Base-by-base conservation (phyloP, 345 rosid species). In the Hirschfeldia incana region DNA sequence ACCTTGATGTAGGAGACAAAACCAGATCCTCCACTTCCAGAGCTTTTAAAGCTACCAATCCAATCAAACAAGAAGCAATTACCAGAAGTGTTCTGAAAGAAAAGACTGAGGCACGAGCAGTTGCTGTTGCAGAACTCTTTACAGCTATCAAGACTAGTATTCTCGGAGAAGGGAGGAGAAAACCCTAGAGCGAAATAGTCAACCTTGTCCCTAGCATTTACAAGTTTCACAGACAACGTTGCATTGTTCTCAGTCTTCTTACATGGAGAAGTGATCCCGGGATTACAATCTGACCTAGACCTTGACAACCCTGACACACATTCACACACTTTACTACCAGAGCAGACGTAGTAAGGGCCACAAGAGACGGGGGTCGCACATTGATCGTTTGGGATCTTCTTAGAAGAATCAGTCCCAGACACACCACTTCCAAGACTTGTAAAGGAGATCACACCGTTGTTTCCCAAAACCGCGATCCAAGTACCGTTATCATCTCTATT, bases 321-420 rank as follows among this genome's bases (percentile, higher is more conserved):
- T 75, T 62, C 83, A 62, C 98, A 95, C 44, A 42, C 80, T 69
- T 83, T 84, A 76, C 70, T 71, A 67, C 69, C 88, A 1, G 88
- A 83, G 77, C 99, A 95, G 44, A 82, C 82, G 32, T 34, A 72
- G 82, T 90, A 92, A 4, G 90, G 71, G 21, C 39, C 88, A 59
- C 98, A 95, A 64, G 92, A 70, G 74, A 90, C 91, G 0, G 98
- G 98, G 16, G 90, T 89, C 28, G 83, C 70, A 68, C 99, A 93
- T 6, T 73, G 77, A 83, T 89, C 91, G 6, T 29, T 59, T 0
- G 99, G 99, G 65, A 95, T 90, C 73, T 81, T 91, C 1, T n/a
- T 85, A 21, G 81, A 0, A 30, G 97, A 83, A 57, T 83, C 51
- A 44, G 67, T 53, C 13, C 4, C 74, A 15, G 86, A 53, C 6